Percentiles rank a stretch among this genome's conserved stretches.
Conservation (phyloP, 495 filamentous ascomycete species). For the Arthonia radiata region DNA sequence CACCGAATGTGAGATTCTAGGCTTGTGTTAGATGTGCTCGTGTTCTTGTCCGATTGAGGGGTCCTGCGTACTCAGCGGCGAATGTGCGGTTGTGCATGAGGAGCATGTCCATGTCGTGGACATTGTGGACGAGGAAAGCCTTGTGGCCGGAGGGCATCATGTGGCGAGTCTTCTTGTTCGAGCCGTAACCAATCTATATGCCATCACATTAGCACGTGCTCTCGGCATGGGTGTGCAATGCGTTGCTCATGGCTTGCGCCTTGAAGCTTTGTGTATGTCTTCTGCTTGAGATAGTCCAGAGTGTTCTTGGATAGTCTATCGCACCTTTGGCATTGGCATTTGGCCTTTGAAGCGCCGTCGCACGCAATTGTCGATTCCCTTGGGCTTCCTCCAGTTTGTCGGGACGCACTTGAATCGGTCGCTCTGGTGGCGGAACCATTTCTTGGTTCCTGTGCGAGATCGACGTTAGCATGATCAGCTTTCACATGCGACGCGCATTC, state of each 20-base stretch:
- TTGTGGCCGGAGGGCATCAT: slow-evolving; percentile 99
- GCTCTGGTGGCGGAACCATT: slow-evolving; percentile 87
- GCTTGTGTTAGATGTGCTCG: too few species aligned
- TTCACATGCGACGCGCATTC: too few species aligned
- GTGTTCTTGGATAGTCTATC: slow-evolving; percentile 12
- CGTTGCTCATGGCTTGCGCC: too few species aligned
- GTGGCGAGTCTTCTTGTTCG: slow-evolving; percentile 96
- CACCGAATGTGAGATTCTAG: slow-evolving; percentile 84
- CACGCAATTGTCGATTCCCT: slow-evolving; percentile 93
- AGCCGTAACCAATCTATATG: slow-evolving; percentile 78
- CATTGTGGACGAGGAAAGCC: slow-evolving; percentile 95
- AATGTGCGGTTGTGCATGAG: slow-evolving; percentile 99
- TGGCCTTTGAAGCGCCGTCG: slow-evolving; percentile 82
- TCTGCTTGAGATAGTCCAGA: too few species aligned
- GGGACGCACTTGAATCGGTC: slow-evolving; percentile 82
- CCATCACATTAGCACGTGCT: too few species aligned
- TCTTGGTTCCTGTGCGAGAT: slow-evolving; percentile 72
- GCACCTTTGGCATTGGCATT: slow-evolving; percentile 93
- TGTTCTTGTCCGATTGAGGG: too few species aligned
- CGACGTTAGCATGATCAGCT: too few species aligned
- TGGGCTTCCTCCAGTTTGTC: slow-evolving; percentile 88
- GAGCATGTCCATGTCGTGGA: slow-evolving; percentile 82
- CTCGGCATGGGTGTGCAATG: too few species aligned
- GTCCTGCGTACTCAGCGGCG: slow-evolving; percentile 70
- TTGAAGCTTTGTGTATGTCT: too few species aligned